Evolutionary conservation across 2,329 filamentous ascomycete species (phyloP), one percentile per base, ranked within the genome.

Genomic region (Fusarium mundagurra): DNA sequence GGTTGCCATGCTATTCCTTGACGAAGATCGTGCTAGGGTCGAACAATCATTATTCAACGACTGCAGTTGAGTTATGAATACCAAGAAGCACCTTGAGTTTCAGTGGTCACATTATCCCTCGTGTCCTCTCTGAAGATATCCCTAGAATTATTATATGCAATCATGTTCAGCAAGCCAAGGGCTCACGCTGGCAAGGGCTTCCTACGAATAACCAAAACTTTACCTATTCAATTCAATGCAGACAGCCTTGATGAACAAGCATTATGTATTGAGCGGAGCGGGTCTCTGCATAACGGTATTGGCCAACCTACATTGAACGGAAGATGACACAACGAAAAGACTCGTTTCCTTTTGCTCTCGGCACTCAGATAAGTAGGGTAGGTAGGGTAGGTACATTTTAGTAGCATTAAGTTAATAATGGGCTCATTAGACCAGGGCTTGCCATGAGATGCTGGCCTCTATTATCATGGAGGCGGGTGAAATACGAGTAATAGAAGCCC

Each of bases 21-120:
- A 50, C 50, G 31, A 29, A 55, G 54, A 72, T 72, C 48, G 48
- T 54, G 41, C 54, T 57, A 44, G 64, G 47, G 31, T 61, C 63
- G 27, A 67, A 67, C 59, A 47, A 74, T 74, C 71, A 45, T 62
- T 61, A 17, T 67, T 41, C 50, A 51, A 61, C 24, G 54, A 14
- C 48, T 54, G 29, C 38, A 48, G 47, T 59, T 24, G 18, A 39
- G 47, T 59, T 33, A 29, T 64, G 36, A 50, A 72, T 59, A 43
- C 20, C 24, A 39, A 51, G 38, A n/a, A 47, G 36, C 18, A 51
- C 43, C 33, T 18, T 65, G 61, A 20, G n/a, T 39, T 33, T 38
- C 34, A 34, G 48, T 27, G 43, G 55, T 44, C 47, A 48, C 33
- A 66, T n/a, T 31, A 47, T 45, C 27, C 34, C 34, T 65, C 31